A percentile compares a stretch with the other conserved stretches of the same genome.
Evolutionary conservation across 2,329 filamentous ascomycete genomes (phyloP).

Genomic region (Fusarium citri): DNA sequence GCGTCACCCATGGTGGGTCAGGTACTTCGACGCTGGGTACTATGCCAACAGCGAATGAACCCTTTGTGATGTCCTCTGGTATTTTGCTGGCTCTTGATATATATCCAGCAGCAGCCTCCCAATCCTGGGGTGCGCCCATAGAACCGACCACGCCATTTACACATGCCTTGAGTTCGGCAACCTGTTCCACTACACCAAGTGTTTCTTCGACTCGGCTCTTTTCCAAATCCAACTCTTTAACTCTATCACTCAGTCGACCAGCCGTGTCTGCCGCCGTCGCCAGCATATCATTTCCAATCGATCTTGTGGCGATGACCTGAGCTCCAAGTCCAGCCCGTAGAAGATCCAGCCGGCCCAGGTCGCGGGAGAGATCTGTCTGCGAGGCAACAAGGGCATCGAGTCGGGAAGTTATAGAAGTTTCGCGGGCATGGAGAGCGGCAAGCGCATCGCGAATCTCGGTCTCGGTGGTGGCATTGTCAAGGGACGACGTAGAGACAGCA

Average conservation of each 20-base stretch:
- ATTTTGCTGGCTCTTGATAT: constrained; percentile 85
- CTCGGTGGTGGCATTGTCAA: constrained; percentile 79
- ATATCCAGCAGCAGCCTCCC: constrained; percentile 95
- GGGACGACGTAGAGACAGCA: constrained; percentile 47
- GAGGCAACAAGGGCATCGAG: constrained; percentile 83
- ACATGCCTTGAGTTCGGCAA: constrained; percentile 95
- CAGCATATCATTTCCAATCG: constrained; percentile 91
- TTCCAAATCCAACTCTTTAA: constrained; percentile 89
- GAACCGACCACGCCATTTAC: constrained; percentile 93
- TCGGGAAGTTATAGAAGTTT: constrained; percentile 77
- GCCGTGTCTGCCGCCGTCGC: constrained; percentile 87
- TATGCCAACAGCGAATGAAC: constrained; percentile 89
- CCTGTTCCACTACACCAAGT: constrained; percentile 91
- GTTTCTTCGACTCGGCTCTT: constrained; percentile 93
- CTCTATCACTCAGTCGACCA: constrained; percentile 84
- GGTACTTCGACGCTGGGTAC: constrained; percentile 97
- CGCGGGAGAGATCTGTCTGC: constrained; percentile 86
- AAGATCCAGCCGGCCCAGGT: constrained; percentile 87
- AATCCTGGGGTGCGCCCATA: constrained; percentile 98
- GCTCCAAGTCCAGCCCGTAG: constrained; percentile 88
- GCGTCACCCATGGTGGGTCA: constrained; percentile 86
- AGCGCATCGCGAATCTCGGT: constrained; percentile 84
- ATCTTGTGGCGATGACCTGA: constrained; percentile 84
- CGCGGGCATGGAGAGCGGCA: constrained; percentile 78
- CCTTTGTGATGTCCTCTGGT: constrained; percentile 81